Evolutionary conservation across 2,329 filamentous ascomycete species (phyloP), one percentile per base, ranked within the genome.

Genomic region (Exophiala bonariae): DNA sequence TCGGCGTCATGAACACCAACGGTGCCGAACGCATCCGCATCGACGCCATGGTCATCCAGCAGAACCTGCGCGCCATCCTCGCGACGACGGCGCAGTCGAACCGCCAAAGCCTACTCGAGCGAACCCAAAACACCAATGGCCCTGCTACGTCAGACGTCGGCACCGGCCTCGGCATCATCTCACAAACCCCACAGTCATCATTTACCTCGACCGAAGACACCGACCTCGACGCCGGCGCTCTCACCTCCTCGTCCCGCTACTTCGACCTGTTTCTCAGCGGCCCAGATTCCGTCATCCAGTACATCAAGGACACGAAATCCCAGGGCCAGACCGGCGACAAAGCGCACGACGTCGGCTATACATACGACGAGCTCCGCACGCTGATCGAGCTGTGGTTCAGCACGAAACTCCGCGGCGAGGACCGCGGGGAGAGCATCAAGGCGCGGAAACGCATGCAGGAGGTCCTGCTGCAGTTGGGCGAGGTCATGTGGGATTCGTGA

Each of bases 31-130:
- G 90, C 30, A 90, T 99, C 81, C 86, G 90, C 65, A 81, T 97
- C 61, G 96, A 99, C 65, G 89, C 96, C 39, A 78, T 96, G 18
- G 93, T 99, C 32, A 75, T 99, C 41, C 92, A 97, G 69, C 93
- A 99, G 65, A 96, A 96, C 61, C 81, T 99, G 45, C 96, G 96
- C 73, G 95, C 95, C 57, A 85, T 99, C 43, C 89, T 73, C 38
- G 59, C 70, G n/a, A 61, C 63, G 23, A 50, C 52, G 9, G 48
- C 52, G 9, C 33, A 42, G 17, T 20, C 41, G 3, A 36, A 35
- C 14, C 20, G 28, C 18, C 18, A 32, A 10, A 43, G 28, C 19
- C 35, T 64, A 13, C 23, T 26, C 6, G 23, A 26, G 6, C 23
- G 11, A 26, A 11, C 11, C 6, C 23, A 26, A 26, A 26, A 26